Conservation (phyloP, 2,329 filamentous ascomycete genomes). For the Gaeumannomyces tritici region DNA sequence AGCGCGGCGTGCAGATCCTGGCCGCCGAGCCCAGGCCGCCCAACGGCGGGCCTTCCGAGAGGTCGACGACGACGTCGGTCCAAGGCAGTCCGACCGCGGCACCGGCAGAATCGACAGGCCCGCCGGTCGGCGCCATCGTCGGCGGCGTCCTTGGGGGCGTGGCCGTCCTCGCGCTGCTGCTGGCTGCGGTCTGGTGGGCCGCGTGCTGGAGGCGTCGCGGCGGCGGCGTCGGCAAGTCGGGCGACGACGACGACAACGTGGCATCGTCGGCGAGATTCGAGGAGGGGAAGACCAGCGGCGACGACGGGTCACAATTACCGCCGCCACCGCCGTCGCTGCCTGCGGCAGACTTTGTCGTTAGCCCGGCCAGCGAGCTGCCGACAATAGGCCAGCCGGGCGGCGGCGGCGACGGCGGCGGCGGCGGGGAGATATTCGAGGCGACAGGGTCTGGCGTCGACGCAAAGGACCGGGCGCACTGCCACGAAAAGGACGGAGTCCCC, state of each 20-base stretch:
- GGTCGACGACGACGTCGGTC: background rate
- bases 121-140: background rate
- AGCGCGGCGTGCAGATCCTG: constrained; percentile 40
- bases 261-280: background rate
- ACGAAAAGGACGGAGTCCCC: background rate
- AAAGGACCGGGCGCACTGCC: background rate
- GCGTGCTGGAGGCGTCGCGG: no score
- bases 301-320: background rate
- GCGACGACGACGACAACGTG: no score
- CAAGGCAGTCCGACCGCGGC: background rate
- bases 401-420: no score
- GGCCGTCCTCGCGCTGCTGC: background rate
- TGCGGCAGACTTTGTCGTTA: background rate
- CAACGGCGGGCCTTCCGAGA: background rate
- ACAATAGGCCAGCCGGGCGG: background rate
- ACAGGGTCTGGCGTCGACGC: no score
- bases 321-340: no score
- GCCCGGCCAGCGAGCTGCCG: no score
- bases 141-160: background rate
- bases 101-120: background rate
- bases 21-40: constrained; percentile 29
- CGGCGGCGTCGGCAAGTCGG: no score
- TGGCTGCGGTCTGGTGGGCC: no score
- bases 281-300: background rate
- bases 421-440: background rate